phyloP scores from a whole-genome alignment of 73 alveolate species.

The Paramecium sonneborni region DNA sequence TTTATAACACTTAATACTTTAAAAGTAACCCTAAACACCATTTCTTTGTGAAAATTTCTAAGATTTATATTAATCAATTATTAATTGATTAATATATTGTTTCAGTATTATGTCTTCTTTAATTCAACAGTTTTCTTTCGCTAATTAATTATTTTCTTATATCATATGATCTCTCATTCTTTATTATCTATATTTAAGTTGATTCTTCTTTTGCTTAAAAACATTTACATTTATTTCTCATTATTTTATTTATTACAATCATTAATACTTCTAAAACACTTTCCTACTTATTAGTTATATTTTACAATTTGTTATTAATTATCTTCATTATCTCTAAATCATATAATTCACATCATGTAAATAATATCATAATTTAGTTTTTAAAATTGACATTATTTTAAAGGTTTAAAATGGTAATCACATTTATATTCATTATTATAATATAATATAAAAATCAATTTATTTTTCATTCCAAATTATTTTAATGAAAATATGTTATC shows the following conservation, averaged over 20 bases:
- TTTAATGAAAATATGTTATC: too few relatives aligned
- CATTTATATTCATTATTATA: neutral
- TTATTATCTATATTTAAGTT: neutral
- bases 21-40: neutral
- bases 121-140: neutral
- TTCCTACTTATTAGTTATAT: neutral
- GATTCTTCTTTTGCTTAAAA: neutral
- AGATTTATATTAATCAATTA: neutral
- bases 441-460: neutral
- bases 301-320: neutral
- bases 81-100: neutral
- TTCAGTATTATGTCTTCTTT: neutral
- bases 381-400: neutral
- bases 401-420: neutral
- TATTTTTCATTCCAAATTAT: neutral
- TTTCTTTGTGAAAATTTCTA: neutral
- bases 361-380: neutral
- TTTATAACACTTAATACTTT: neutral
- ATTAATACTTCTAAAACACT: neutral
- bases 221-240: slow-evolving; percentile 17
- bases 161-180: neutral
- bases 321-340: neutral
- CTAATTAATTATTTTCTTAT: neutral
- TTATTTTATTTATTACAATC: neutral
- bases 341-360: neutral